Conservation (phyloP, 2,329 filamentous ascomycete genomes). For the Fusarium globosum region DNA sequence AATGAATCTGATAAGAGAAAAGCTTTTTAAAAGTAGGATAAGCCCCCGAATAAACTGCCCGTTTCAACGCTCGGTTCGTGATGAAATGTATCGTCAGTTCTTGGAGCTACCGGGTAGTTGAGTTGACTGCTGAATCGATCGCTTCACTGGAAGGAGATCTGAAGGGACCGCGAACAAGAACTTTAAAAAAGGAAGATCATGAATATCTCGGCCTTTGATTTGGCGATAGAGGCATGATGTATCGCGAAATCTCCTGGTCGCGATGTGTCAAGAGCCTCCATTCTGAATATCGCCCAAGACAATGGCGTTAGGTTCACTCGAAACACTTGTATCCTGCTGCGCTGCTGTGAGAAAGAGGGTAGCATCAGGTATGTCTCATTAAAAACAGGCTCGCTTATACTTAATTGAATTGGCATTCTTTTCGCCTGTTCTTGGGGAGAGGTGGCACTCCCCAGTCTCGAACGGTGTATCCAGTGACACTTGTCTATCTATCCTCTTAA, state of each 20-base stretch:
- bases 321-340: background rate
- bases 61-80: rapidly evolving
- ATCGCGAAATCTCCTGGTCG: no score
- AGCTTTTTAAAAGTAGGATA: rapidly evolving
- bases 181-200: background rate
- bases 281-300: background rate
- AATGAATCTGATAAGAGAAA: rapidly evolving
- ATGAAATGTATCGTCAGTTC: rapidly evolving
- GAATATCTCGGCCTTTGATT: no score
- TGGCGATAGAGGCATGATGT: rapidly evolving
- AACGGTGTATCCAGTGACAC: background rate
- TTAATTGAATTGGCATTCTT: background rate
- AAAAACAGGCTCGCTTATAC: background rate
- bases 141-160: background rate
- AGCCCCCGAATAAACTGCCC: rapidly evolving
- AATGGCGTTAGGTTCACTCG: background rate
- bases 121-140: background rate
- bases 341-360: background rate
- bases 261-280: background rate
- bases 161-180: no score
- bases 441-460: background rate
- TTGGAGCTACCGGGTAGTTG: background rate
- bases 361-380: background rate
- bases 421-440: background rate
- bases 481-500: no score